A percentile compares a stretch with the other conserved stretches of the same genome.
phyloP scores from a whole-genome alignment of 2,329 filamentous ascomycete genomes.

The Pseudopithomyces maydicus region DNA sequence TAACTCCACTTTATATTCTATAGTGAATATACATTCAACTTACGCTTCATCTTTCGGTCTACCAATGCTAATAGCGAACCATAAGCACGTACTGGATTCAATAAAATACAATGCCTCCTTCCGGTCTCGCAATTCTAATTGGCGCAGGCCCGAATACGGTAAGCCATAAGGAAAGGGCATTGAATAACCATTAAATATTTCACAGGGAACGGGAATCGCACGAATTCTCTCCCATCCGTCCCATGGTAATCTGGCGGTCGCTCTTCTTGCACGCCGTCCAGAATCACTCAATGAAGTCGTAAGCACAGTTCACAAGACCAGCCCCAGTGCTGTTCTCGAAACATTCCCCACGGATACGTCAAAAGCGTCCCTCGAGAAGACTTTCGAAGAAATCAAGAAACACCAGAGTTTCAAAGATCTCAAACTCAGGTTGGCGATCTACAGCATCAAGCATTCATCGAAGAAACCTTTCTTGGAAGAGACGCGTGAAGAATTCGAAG shows the following conservation, averaged over 20 bases:
- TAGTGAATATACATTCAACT: too few relatives aligned
- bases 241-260: constrained; percentile 61
- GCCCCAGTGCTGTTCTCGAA: constrained; percentile 54
- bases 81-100: not conserved
- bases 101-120: not conserved
- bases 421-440: constrained; percentile 60
- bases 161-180: not conserved
- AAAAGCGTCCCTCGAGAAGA: constrained; percentile 51
- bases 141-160: constrained; percentile 1
- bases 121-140: constrained; percentile 1
- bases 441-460: constrained; percentile 60
- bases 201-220: constrained; percentile 60
- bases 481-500: constrained; percentile 52
- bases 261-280: constrained; percentile 57
- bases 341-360: constrained; percentile 59
- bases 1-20: too few relatives aligned
- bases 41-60: too few relatives aligned
- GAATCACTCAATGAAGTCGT: constrained; percentile 52
- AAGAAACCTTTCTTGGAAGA: constrained; percentile 62
- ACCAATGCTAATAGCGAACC: too few relatives aligned
- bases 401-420: constrained; percentile 56
- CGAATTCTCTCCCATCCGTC: constrained; percentile 56
- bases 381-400: constrained; percentile 56
- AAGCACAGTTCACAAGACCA: constrained; percentile 48
- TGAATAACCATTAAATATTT: not conserved